phyloP scores from a whole-genome alignment of 495 filamentous ascomycete species.

The Acidomyces sp. region DNA sequence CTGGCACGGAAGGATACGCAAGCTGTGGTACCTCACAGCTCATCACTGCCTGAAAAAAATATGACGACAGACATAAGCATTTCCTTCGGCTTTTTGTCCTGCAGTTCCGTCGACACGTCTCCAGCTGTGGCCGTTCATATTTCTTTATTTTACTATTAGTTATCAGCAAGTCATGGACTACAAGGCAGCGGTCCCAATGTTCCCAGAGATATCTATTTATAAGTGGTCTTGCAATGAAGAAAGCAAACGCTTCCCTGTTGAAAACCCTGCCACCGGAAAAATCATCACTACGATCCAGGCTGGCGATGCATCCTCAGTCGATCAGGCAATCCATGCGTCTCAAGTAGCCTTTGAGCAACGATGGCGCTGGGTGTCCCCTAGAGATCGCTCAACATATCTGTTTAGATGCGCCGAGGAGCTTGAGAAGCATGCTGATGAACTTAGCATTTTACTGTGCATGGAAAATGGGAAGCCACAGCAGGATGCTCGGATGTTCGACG shows the following conservation, averaged over 20 bases:
- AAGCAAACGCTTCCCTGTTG: slow-evolving; percentile 3
- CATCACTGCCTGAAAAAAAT: no score
- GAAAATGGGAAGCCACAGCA: slow-evolving; percentile 21
- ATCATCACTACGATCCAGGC: slow-evolving; percentile 5
- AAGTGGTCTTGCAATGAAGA: no score
- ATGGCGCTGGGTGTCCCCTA: neutral
- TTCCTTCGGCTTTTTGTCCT: no score
- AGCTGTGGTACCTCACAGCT: no score
- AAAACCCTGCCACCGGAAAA: slow-evolving; percentile 8
- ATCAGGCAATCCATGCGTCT: slow-evolving; percentile 4
- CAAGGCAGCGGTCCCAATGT: no score
- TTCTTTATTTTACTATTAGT: no score
- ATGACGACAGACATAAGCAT: no score
- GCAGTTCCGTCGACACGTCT: no score
- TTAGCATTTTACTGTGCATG: slow-evolving; percentile 18
- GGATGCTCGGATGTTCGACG: slow-evolving; percentile 12
- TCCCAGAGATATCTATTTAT: no score
- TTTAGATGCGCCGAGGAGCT: slow-evolving; percentile 16
- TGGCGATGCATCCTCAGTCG: neutral
- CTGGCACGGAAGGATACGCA: no score
- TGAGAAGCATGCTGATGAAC: slow-evolving; percentile 12
- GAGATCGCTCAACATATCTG: slow-evolving; percentile 3
- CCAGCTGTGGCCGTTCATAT: no score
- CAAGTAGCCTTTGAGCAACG: slow-evolving; percentile 29
- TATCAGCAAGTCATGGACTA: no score